These are phyloP conservation scores for Neoascochyta sp. DNA, from an alignment of 2,329 filamentous ascomycete species.

Conservation along the genomic window DNA sequence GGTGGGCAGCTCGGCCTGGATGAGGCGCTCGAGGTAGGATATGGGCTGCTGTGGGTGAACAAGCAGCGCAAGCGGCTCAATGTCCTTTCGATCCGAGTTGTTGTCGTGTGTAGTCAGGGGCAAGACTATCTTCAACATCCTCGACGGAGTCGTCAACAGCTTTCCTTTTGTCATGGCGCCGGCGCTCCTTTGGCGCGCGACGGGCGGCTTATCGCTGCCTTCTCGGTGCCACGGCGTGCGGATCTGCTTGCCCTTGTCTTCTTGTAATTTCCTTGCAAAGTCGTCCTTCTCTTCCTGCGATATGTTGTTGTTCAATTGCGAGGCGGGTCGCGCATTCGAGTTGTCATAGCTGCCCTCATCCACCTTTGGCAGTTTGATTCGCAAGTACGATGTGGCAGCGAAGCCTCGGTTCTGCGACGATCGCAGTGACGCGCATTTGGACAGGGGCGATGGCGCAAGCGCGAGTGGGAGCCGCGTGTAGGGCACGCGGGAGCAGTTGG, in stretches of 20 bases:
- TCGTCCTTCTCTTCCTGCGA: conserved; percentile 46
- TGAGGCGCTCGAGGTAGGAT: conserved; percentile 82
- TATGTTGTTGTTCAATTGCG: conserved; percentile 44
- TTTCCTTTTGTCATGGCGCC: conserved; percentile 68
- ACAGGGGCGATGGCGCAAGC: conserved; percentile 3
- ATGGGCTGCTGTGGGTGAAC: conserved; percentile 88
- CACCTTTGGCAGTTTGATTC: conserved; percentile 12
- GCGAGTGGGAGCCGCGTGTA: conserved; percentile 7
- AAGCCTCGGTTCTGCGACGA: conserved; percentile 13
- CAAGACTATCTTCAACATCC: conserved; percentile 75
- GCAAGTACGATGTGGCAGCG: conserved; percentile 5
- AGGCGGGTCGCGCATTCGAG: conserved; percentile 37
- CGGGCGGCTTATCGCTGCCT: conserved; percentile 57
- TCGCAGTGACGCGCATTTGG: conserved; percentile 1
- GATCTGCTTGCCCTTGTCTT: conserved; percentile 55
- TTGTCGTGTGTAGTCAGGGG: conserved; percentile 64
- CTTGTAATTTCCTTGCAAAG: conserved; percentile 42
- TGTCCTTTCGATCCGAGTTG: conserved; percentile 60
- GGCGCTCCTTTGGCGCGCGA: conserved; percentile 49
- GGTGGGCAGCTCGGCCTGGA: conserved; percentile 79
- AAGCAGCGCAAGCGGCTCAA: conserved; percentile 81
- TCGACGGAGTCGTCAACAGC: conserved; percentile 73
- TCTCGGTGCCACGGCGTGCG: conserved; percentile 65
- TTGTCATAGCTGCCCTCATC: conserved; percentile 21
- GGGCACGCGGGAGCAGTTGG: conserved; percentile 12